Percentiles rank a stretch among this genome's conserved stretches.
Conservation (phyloP, 768 basidiomycete species). For the Suillus subluteus region DNA sequence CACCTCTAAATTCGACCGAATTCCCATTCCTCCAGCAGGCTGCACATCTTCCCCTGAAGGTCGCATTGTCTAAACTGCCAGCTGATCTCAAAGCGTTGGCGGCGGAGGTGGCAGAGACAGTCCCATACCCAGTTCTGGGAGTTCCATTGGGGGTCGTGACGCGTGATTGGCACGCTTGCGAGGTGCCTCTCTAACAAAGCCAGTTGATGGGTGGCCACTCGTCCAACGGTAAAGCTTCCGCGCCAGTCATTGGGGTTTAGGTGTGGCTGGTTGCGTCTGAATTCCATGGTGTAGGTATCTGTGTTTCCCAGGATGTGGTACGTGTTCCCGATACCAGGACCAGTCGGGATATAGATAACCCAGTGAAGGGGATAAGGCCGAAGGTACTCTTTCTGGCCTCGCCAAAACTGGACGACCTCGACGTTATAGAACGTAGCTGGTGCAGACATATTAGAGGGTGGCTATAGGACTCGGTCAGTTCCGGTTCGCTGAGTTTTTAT, state of each 20-base stretch:
- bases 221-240: conserved; percentile 26
- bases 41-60: conserved; percentile 30
- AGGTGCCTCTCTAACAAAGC: conserved; percentile 20
- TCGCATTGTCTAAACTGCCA: conserved; percentile 18
- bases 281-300: conserved; percentile 28
- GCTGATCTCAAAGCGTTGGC: conserved; percentile 21
- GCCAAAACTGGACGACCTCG: conserved; percentile 37
- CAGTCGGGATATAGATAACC: conserved; percentile 33
- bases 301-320: conserved; percentile 31
- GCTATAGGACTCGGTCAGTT: neutral
- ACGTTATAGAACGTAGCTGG: conserved; percentile 25
- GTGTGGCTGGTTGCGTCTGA: conserved; percentile 12
- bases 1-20: neutral
- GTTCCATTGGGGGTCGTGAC: conserved; percentile 28
- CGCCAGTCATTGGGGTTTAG: conserved; percentile 25
- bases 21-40: conserved; percentile 25
- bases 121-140: conserved; percentile 34
- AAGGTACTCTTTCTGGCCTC: conserved; percentile 20
- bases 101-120: conserved; percentile 14
- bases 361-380: conserved; percentile 27
- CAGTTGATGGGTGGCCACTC: conserved; percentile 21
- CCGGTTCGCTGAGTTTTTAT: neutral
- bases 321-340: conserved; percentile 24
- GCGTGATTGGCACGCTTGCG: conserved; percentile 21
- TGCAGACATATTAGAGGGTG: conserved; percentile 16